A percentile compares a stretch with the other conserved stretches of the same genome.
phyloP scores from a whole-genome alignment of 768 basidiomycete species.

The Filobasidium floriforme region DNA sequence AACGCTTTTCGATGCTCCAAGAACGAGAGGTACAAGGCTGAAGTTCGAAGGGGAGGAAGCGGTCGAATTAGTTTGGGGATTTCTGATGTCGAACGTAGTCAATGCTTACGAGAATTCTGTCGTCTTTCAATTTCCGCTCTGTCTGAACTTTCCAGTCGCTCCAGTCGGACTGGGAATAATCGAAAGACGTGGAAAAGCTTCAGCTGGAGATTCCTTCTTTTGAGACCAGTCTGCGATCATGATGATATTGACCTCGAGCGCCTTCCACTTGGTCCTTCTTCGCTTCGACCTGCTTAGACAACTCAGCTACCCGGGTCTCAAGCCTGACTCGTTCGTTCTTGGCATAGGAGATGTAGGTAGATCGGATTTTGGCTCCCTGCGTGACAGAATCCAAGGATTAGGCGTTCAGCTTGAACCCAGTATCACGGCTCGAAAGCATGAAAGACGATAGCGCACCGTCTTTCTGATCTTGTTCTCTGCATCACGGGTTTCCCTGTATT shows the following conservation, averaged over 20 bases:
- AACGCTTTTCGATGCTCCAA: conserved; percentile 66
- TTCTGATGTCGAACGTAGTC: neutral
- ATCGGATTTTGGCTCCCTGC: conserved; percentile 84
- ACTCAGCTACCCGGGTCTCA: conserved; percentile 56
- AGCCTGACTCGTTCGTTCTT: conserved; percentile 80
- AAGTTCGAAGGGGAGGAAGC: neutral
- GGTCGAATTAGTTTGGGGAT: neutral
- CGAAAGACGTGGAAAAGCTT: neutral
- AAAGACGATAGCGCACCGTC: conserved; percentile 56
- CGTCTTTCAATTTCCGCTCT: conserved; percentile 74
- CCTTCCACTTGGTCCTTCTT: conserved; percentile 66
- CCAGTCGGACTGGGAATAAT: conserved; percentile 59
- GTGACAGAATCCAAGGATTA: neutral
- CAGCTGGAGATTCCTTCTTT: neutral
- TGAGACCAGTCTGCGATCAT: conserved; percentile 5
- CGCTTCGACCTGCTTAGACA: conserved; percentile 56
- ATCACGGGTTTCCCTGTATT: conserved; percentile 59
- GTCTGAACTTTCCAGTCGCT: conserved; percentile 68
- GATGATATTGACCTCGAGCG: conserved; percentile 54
- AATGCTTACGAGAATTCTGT: conserved; percentile 69
- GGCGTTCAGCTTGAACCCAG: conserved; percentile 8
- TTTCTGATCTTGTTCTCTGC: conserved; percentile 70
- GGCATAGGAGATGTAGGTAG: conserved; percentile 77
- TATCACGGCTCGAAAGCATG: conserved; percentile 4
- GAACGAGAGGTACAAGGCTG: conserved; percentile 73